These are phyloP conservation scores for Pyrenochaeta sp. DNA, from an alignment of 2,329 filamentous ascomycete species.

Conservation along the genomic window DNA sequence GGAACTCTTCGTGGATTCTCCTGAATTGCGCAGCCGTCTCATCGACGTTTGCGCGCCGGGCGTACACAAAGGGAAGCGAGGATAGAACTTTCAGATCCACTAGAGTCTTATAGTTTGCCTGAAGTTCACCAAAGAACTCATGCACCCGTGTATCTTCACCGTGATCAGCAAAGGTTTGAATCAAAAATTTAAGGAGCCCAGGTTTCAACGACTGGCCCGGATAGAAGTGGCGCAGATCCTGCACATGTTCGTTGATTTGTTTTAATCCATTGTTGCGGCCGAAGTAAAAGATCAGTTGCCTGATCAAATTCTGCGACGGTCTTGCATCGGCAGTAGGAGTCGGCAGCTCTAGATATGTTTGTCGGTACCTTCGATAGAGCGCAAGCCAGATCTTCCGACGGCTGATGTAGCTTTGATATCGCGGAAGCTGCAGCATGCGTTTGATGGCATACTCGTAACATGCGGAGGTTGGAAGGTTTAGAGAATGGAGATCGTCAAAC, in stretches of 20 bases:
- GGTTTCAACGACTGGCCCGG: slow-evolving; percentile 24
- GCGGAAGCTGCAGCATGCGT: slow-evolving; percentile 32
- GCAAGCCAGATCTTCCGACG: slow-evolving; percentile 33
- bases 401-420: slow-evolving; percentile 40
- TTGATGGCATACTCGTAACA: slow-evolving; percentile 41
- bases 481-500: slow-evolving; percentile 30
- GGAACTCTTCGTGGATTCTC: slow-evolving; percentile 65
- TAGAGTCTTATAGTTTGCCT: slow-evolving; percentile 5
- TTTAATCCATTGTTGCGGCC: slow-evolving; percentile 22
- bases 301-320: slow-evolving; percentile 33
- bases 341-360: slow-evolving; percentile 22
- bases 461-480: slow-evolving; percentile 24
- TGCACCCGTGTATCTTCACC: slow-evolving; percentile 46
- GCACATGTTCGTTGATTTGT: slow-evolving; percentile 28
- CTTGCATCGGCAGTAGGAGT: slow-evolving; percentile 6
- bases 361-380: slow-evolving; percentile 36
- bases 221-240: slow-evolving; percentile 39
- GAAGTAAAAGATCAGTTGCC: slow-evolving; percentile 31
- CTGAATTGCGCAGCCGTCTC: slow-evolving; percentile 69
- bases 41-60: slow-evolving; percentile 70
- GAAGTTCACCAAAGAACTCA: slow-evolving; percentile 42
- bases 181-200: slow-evolving; percentile 28
- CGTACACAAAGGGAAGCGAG: slow-evolving; percentile 72
- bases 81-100: slow-evolving; percentile 26
- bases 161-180: slow-evolving; percentile 41